Evolutionary conservation across 805 yeast species (phyloP).

Genomic region (Barnettozyma sp.): DNA sequence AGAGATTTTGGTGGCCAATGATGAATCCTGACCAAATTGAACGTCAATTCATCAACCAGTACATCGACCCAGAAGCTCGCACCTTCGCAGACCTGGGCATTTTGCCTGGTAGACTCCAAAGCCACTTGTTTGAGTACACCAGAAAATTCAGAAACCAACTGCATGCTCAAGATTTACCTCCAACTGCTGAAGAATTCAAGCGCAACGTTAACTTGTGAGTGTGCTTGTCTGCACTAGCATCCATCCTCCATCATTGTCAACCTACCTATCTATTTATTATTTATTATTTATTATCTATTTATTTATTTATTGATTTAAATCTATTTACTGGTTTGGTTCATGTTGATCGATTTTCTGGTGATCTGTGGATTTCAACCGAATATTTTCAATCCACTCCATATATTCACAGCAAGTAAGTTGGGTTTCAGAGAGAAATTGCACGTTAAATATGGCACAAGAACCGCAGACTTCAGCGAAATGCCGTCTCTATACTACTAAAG

Average conservation of each 20-base stretch:
- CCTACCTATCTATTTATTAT: conserved; percentile 5
- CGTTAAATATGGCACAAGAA: conserved; percentile 29
- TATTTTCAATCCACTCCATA: too few species aligned
- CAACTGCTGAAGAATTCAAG: conserved; percentile 31
- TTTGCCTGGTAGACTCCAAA: conserved; percentile 45
- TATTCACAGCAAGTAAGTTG: not conserved
- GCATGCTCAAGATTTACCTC: conserved; percentile 37
- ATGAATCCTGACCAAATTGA: conserved; percentile 67
- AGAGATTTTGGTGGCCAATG: conserved; percentile 38
- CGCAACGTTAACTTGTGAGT: conserved; percentile 14
- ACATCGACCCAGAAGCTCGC: conserved; percentile 49
- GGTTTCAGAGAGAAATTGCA: not conserved
- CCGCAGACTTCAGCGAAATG: conserved; percentile 58
- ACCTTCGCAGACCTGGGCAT: conserved; percentile 70
- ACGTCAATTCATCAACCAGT: conserved; percentile 65
- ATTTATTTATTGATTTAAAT: conserved; percentile 4
- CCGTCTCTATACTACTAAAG: conserved; percentile 49
- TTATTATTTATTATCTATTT: conserved; percentile 7
- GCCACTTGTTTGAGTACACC: conserved; percentile 40
- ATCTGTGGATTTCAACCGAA: not conserved
- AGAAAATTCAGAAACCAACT: conserved; percentile 27
- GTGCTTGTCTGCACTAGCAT: too few species aligned
- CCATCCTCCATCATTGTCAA: too few species aligned
- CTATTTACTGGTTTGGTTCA: not conserved
- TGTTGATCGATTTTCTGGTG: too few species aligned